A percentile compares a stretch with the other conserved stretches of the same genome.
These are phyloP conservation scores for Prunus mira DNA, from an alignment of 306 rosid species.

Conservation along the genomic window DNA sequence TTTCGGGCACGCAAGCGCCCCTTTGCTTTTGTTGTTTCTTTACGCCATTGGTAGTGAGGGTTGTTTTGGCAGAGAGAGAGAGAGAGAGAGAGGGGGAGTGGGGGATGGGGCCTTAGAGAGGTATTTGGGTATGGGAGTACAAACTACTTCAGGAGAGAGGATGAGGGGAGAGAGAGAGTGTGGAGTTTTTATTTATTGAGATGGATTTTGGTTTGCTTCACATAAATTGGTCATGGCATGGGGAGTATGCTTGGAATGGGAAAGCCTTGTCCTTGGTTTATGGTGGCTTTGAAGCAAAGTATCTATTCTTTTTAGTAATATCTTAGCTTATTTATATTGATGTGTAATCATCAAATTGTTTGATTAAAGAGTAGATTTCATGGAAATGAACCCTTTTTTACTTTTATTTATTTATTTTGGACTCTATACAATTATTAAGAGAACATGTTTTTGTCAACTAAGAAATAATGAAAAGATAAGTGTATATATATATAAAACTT, in stretches of 20 bases:
- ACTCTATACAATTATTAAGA: no score
- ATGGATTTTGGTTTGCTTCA: neutral
- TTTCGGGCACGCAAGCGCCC: conserved; percentile 54
- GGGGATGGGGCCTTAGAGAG: conserved; percentile 4
- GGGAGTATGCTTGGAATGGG: conserved; percentile 24
- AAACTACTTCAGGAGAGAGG: conserved; percentile 42
- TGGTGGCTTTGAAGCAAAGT: conserved; percentile 61
- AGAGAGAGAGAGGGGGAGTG: neutral
- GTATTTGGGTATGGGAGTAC: conserved; percentile 30
- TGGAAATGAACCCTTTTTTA: neutral
- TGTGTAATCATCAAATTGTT: neutral
- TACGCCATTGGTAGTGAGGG: conserved; percentile 52
- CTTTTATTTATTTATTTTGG: neutral
- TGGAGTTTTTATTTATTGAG: neutral
- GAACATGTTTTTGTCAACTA: no score
- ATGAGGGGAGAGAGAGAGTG: neutral
- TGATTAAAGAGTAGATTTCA: neutral
- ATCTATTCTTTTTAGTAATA: conserved; percentile 17
- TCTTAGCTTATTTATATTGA: neutral
- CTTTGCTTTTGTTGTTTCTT: conserved; percentile 41
- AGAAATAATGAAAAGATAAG: no score
- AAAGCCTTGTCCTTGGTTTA: conserved; percentile 23
- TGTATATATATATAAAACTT: no score
- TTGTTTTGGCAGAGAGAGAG: conserved; percentile 3
- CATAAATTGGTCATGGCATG: conserved; percentile 24